Conservation (phyloP, 2,329 filamentous ascomycete genomes). For the Fonsecaea pedrosoi region DNA sequence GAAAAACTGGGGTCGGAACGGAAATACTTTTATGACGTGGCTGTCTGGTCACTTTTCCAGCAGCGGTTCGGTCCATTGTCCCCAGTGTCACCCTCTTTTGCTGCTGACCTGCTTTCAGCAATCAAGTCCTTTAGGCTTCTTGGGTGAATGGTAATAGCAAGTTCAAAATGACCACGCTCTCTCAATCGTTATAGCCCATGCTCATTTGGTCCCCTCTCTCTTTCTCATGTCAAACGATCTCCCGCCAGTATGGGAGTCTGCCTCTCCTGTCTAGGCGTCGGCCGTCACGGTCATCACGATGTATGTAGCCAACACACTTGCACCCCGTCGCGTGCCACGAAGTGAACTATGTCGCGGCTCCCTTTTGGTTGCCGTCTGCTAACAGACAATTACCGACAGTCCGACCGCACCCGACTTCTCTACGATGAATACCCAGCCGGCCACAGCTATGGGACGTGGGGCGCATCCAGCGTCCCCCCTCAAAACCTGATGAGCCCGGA, state of each 20-base stretch:
- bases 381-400: constrained; percentile 16
- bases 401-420: constrained; percentile 39
- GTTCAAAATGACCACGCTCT: constrained; percentile 4
- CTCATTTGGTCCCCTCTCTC: not conserved
- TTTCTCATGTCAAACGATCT: constrained; percentile 12
- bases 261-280: constrained; percentile 40
- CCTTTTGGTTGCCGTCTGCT: not conserved
- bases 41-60: not conserved
- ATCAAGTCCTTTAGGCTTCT: not conserved
- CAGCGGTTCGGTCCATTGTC: not conserved
- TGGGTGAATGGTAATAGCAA: not conserved
- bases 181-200: not conserved
- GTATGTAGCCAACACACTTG: constrained; percentile 23
- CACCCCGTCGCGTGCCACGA: not conserved
- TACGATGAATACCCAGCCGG: constrained; percentile 35
- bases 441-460: constrained; percentile 39
- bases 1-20: not conserved
- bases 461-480: constrained; percentile 27
- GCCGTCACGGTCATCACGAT: constrained; percentile 29
- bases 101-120: not conserved
- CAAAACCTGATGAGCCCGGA: constrained; percentile 37
- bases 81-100: not conserved
- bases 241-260: constrained; percentile 39
- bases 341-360: not conserved
- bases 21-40: constrained; percentile 7